These are phyloP conservation scores for Cornus kousa DNA, from an alignment of 148 eudicot species.

Conservation along the genomic window DNA sequence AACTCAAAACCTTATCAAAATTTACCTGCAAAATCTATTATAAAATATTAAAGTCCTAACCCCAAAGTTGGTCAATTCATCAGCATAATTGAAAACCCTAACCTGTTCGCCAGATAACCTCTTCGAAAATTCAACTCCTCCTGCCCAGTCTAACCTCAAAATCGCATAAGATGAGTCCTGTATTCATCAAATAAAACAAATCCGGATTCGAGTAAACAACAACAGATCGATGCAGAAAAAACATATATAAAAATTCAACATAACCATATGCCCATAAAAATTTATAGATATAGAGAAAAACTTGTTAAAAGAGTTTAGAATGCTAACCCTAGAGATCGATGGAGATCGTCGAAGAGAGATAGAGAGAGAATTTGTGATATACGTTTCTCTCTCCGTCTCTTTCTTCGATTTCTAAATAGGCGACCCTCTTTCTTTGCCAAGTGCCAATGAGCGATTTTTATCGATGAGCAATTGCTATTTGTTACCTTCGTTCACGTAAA, in stretches of 20 bases:
- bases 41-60: neutral
- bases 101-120: neutral
- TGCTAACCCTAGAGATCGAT: neutral
- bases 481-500: neutral
- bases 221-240: neutral
- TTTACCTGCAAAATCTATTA: too few relatives aligned
- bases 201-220: neutral
- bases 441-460: neutral
- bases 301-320: neutral
- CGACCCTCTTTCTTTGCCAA: neutral
- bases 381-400: neutral
- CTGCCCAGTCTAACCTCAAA: neutral
- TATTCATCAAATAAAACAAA: neutral
- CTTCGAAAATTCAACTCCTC: neutral
- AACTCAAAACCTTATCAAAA: neutral
- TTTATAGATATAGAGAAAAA: neutral
- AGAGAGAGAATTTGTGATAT: neutral
- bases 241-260: too few relatives aligned
- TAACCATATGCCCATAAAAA: neutral
- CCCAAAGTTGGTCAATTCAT: neutral
- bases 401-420: neutral
- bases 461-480: neutral
- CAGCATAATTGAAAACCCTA: neutral
- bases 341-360: neutral
- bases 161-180: conserved; percentile 3